A percentile compares a stretch with the other conserved stretches of the same genome.
phyloP scores from a whole-genome alignment of 805 yeast genomes.

The Yarrowia porcina region DNA sequence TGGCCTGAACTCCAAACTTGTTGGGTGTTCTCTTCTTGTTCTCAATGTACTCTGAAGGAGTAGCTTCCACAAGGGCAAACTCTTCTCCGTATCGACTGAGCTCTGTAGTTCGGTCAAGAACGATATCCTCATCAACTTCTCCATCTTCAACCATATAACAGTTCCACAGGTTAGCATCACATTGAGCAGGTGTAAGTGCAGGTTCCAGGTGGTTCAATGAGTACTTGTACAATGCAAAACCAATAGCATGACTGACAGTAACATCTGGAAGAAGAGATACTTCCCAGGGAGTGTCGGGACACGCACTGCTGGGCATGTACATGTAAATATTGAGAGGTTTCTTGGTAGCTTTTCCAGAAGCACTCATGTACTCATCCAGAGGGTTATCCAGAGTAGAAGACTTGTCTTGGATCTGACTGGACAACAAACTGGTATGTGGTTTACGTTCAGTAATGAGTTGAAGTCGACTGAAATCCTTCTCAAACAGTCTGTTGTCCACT shows the following conservation, averaged over 20 bases:
- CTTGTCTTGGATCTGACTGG: conserved; percentile 34
- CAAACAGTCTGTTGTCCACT: conserved; percentile 1
- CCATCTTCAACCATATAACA: conserved; percentile 92
- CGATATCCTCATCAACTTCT: conserved; percentile 81
- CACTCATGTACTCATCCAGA: conserved; percentile 38
- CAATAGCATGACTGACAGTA: conserved; percentile 54
- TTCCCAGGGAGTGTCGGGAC: conserved; percentile 37
- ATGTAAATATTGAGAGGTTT: conserved; percentile 37
- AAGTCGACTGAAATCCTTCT: conserved; percentile 9
- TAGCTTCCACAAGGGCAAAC: conserved; percentile 67
- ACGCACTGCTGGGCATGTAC: conserved; percentile 37
- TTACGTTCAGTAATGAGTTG: not conserved
- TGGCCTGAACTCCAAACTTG: conserved; percentile 27
- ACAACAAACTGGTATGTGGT: not conserved
- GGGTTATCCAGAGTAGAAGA: conserved; percentile 38
- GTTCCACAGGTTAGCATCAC: conserved; percentile 69
- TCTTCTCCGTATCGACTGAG: conserved; percentile 77
- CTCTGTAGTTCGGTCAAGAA: conserved; percentile 64
- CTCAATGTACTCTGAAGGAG: conserved; percentile 37
- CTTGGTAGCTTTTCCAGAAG: conserved; percentile 40
- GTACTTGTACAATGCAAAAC: conserved; percentile 46
- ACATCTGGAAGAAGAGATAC: conserved; percentile 41
- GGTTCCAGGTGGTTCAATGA: conserved; percentile 34
- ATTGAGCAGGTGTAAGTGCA: conserved; percentile 32
- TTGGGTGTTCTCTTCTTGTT: conserved; percentile 39